Conservation (phyloP, 306 rosid genomes). For the Castanea crenata region DNA sequence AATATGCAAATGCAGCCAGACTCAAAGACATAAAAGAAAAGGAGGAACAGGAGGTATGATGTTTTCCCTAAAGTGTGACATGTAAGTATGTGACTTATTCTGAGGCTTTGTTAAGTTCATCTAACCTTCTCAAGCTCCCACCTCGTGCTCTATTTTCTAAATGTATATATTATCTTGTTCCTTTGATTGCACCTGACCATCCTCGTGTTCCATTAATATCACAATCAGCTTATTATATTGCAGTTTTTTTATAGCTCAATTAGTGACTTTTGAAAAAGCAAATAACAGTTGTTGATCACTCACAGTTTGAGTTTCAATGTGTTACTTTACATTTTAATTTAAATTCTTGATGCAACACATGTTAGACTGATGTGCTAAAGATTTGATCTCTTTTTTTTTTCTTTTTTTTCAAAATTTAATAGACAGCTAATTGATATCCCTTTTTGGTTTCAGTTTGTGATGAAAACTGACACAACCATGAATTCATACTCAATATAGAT, state of each 20-base stretch:
- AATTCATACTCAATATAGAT: no score
- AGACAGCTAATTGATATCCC: no score
- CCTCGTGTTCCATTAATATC: conserved; percentile 21
- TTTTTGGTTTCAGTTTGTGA: no score
- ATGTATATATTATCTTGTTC: conserved; percentile 40
- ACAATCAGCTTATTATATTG: background rate
- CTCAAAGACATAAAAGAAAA: background rate
- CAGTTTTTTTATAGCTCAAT: background rate
- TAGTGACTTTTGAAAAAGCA: background rate
- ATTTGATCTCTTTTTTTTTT: no score
- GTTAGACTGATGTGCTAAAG: no score
- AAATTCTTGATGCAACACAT: no score
- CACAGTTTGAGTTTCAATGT: no score
- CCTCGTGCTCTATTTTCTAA: conserved; percentile 14
- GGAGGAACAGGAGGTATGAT: conserved; percentile 5
- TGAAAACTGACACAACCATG: no score
- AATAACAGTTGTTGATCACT: background rate
- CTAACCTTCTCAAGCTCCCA: conserved; percentile 8
- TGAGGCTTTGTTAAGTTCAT: conserved; percentile 29
- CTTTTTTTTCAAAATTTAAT: no score
- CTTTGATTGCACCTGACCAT: conserved; percentile 19
- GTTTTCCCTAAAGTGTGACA: background rate
- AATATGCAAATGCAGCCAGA: conserved; percentile 12
- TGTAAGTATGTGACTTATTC: conserved; percentile 24
- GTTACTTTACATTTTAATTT: no score